Conservation (phyloP, 768 basidiomycete species). For the Tulasnella sp. region DNA sequence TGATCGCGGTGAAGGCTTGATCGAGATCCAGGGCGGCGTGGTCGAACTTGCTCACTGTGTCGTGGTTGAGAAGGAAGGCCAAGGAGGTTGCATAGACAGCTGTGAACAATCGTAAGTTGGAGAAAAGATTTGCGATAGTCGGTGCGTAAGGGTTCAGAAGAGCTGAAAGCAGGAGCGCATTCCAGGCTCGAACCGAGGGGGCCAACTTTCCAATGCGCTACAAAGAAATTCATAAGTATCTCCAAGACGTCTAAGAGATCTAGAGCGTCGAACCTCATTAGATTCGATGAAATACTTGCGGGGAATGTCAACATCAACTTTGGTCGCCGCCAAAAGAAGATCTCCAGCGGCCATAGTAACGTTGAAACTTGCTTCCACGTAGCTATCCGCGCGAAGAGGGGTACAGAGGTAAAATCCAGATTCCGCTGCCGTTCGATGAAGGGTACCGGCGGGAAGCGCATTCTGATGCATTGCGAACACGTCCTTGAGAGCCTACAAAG, state of each 20-base stretch:
- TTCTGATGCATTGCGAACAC: background rate
- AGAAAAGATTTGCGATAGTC: slow-evolving; percentile 35
- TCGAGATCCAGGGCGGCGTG: slow-evolving; percentile 48
- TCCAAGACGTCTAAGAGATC: background rate
- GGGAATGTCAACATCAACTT: slow-evolving; percentile 34
- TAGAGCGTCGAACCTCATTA: slow-evolving; percentile 23
- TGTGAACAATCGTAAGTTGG: slow-evolving; percentile 41
- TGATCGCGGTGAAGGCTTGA: slow-evolving; percentile 55
- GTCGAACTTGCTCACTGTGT: slow-evolving; percentile 30
- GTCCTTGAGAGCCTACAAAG: background rate
- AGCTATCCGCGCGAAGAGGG: slow-evolving; percentile 35
- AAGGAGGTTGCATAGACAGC: slow-evolving; percentile 37
- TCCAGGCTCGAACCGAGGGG: slow-evolving; percentile 50
- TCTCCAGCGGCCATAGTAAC: slow-evolving; percentile 41
- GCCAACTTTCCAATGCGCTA: slow-evolving; percentile 26
- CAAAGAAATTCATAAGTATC: background rate
- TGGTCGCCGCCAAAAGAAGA: slow-evolving; percentile 39
- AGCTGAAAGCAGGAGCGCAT: slow-evolving; percentile 44
- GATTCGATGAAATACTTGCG: slow-evolving; percentile 28
- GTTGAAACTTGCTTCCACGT: slow-evolving; percentile 41
- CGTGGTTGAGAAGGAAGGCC: slow-evolving; percentile 26
- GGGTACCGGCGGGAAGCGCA: slow-evolving; percentile 20
- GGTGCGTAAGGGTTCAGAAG: slow-evolving; percentile 31
- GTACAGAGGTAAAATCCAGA: slow-evolving; percentile 32
- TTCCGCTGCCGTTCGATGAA: slow-evolving; percentile 36